Evolutionary conservation across 129 eudicot genomes (phyloP).

Genomic region (Centrapalus pauciflorus): DNA sequence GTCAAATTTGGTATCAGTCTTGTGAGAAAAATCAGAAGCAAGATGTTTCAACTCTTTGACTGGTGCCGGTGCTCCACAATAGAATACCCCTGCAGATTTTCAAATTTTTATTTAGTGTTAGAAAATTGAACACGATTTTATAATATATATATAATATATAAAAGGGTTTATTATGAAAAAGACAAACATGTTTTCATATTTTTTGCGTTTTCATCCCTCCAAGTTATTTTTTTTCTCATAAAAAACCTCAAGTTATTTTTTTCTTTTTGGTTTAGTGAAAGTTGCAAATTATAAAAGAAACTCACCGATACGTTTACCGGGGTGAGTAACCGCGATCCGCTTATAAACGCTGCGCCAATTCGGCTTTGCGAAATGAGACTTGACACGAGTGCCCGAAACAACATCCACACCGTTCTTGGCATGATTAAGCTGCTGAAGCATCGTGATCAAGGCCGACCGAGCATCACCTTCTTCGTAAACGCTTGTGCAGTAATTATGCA

Average conservation of each 20-base stretch:
- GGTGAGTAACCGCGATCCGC: constrained; percentile 43
- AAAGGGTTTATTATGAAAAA: no score
- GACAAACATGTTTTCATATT: background rate
- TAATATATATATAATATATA: no score
- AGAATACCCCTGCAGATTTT: constrained; percentile 50
- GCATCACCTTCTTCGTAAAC: constrained; percentile 87
- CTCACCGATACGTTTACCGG: constrained; percentile 48
- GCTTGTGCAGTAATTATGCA: constrained; percentile 84
- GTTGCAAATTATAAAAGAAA: background rate
- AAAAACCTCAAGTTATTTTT: no score
- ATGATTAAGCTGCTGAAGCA: constrained; percentile 59
- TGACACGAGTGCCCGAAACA: constrained; percentile 71
- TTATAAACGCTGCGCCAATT: constrained; percentile 56
- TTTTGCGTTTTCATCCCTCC: no score
- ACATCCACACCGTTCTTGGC: constrained; percentile 73
- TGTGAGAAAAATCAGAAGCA: constrained; percentile 46
- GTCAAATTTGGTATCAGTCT: constrained; percentile 45
- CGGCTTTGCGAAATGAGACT: constrained; percentile 59
- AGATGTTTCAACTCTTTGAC: constrained; percentile 43
- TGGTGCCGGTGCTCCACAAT: constrained; percentile 57
- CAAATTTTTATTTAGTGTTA: background rate
- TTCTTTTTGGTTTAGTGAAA: no score
- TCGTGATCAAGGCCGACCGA: constrained; percentile 56
- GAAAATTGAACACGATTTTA: background rate
- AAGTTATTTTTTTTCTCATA: no score